Evolutionary conservation across 345 rosid species (phyloP).

Genomic region (Murraya paniculata): DNA sequence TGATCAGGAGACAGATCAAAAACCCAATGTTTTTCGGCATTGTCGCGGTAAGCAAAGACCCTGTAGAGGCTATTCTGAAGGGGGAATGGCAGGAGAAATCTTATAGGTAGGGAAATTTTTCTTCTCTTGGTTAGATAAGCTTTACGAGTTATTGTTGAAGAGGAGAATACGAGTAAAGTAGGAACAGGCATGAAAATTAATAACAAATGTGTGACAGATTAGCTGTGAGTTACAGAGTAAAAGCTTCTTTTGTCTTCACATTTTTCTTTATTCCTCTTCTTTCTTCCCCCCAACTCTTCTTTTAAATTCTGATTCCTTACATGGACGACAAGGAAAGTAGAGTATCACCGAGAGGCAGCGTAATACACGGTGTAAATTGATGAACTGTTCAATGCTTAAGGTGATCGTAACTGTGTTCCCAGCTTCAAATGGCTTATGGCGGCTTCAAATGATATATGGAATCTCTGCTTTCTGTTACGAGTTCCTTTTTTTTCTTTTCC

Average conservation of each 20-base stretch:
- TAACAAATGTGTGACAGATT: conserved; percentile 2
- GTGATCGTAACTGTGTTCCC: neutral
- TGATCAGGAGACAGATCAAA: conserved; percentile 44
- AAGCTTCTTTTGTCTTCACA: conserved; percentile 25
- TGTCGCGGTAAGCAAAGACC: neutral
- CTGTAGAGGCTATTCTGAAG: neutral
- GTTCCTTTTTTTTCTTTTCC: too few species aligned
- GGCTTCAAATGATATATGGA: too few species aligned
- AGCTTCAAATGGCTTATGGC: too few species aligned
- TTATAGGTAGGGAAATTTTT: neutral
- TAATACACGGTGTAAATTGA: neutral
- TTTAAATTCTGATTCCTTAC: conserved; percentile 49
- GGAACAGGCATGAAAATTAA: conserved; percentile 17
- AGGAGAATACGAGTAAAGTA: conserved; percentile 39
- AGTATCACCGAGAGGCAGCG: conserved; percentile 15
- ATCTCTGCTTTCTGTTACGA: neutral
- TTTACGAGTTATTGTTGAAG: conserved; percentile 10
- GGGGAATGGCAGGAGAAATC: conserved; percentile 13
- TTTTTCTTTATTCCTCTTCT: conserved; percentile 31
- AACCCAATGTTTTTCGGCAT: conserved; percentile 36
- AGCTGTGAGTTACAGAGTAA: conserved; percentile 23
- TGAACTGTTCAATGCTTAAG: neutral
- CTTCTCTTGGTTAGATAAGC: neutral
- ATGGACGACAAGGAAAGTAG: conserved; percentile 43
- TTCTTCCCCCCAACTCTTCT: conserved; percentile 4